Percentiles rank a stretch among this genome's conserved stretches.
Conservation (phyloP, 495 filamentous ascomycete species). For the Sordaria brevicollis region DNA sequence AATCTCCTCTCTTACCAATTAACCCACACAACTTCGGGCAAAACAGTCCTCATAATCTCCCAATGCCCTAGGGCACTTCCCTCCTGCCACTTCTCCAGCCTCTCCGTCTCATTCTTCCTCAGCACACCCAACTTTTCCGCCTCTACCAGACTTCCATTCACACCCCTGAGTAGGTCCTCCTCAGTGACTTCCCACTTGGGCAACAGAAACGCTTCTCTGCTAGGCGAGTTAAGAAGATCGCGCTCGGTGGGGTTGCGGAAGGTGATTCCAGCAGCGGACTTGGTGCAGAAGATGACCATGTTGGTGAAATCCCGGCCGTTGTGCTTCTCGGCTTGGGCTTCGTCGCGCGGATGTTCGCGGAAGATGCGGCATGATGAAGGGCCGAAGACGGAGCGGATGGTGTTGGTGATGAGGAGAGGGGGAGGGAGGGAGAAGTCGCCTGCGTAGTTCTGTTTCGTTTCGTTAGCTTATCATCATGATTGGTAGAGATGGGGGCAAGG, state of each 20-base stretch:
- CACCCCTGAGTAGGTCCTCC: constrained; percentile 4
- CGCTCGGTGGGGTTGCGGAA: constrained; percentile 58
- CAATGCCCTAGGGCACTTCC: constrained; percentile 75
- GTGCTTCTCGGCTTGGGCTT: constrained; percentile 27
- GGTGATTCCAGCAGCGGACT: constrained; percentile 31
- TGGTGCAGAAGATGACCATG: constrained; percentile 70
- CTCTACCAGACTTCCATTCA: constrained; percentile 8
- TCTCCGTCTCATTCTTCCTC: constrained; percentile 43
- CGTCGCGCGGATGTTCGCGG: constrained; percentile 56
- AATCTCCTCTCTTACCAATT: too few relatives aligned
- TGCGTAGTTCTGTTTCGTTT: constrained; percentile 77
- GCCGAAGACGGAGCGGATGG: constrained; percentile 63
- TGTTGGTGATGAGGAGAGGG: constrained; percentile 59
- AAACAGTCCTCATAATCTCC: constrained; percentile 76
- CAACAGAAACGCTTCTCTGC: constrained; percentile 55
- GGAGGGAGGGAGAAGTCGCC: constrained; percentile 71
- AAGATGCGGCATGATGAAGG: constrained; percentile 61
- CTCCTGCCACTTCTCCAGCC: constrained; percentile 59
- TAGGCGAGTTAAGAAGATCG: constrained; percentile 64
- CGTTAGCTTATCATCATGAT: too few relatives aligned
- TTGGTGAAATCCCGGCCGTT: constrained; percentile 68
- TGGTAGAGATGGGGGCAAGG: background rate
- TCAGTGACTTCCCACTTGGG: constrained; percentile 65
- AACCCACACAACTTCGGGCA: constrained; percentile 77
- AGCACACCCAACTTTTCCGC: constrained; percentile 37